A percentile compares a stretch with the other conserved stretches of the same genome.
These are phyloP conservation scores for Penicillium sp. DNA, from an alignment of 2,329 filamentous ascomycete species.

Conservation along the genomic window DNA sequence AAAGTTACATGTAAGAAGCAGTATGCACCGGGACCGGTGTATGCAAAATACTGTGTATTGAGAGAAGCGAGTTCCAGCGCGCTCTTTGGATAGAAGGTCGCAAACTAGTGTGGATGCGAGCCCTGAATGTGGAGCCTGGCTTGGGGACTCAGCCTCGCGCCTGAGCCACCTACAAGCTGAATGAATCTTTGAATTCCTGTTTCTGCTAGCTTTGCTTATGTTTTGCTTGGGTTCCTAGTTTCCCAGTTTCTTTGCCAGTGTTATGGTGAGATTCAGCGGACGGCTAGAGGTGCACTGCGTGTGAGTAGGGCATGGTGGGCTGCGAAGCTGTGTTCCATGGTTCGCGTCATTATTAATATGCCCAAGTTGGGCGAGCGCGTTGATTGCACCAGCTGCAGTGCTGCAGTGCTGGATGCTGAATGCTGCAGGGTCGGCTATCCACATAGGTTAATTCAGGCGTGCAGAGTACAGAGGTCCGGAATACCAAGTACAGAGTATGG, in stretches of 20 bases:
- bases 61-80: constrained; percentile 16
- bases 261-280: neutral
- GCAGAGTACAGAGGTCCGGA: neutral
- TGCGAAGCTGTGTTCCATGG: constrained; percentile 15
- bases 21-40: neutral
- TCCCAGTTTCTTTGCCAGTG: too few relatives aligned
- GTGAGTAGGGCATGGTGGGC: neutral
- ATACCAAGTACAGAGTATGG: neutral
- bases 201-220: too few relatives aligned
- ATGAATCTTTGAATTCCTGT: neutral
- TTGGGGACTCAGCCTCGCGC: constrained; percentile 14
- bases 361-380: constrained; percentile 6
- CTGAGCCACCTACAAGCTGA: constrained; percentile 6
- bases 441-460: constrained; percentile 5
- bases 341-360: constrained; percentile 16
- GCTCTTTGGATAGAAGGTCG: constrained; percentile 21
- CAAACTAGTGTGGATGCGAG: constrained; percentile 27
- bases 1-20: neutral
- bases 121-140: constrained; percentile 26
- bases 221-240: too few relatives aligned
- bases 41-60: constrained; percentile 13
- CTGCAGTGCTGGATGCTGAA: neutral
- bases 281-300: neutral
- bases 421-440: neutral
- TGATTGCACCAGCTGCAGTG: neutral